Evolutionary conservation across 2,329 filamentous ascomycete species (phyloP).

Genomic region (Calonectria crousiana): DNA sequence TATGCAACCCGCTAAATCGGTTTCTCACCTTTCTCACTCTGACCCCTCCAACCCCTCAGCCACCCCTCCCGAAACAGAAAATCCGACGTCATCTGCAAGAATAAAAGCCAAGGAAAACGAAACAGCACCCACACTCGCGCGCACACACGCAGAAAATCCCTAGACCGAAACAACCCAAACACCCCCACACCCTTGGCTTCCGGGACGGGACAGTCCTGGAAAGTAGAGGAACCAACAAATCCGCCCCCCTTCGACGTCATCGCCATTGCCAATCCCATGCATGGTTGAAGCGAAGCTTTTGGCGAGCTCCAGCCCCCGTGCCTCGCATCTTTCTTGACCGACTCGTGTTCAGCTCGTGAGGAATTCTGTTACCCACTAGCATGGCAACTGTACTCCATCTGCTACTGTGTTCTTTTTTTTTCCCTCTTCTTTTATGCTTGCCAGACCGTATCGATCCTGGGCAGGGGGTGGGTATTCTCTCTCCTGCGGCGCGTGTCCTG

Average conservation of each 20-base stretch:
- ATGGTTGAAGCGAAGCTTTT: background rate
- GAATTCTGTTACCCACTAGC: slow-evolving; percentile 7
- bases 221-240: background rate
- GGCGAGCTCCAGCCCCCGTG: slow-evolving; percentile 3
- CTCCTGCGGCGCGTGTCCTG: background rate
- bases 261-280: background rate
- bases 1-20: slow-evolving; percentile 10
- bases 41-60: slow-evolving; percentile 12
- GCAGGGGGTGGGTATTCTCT: background rate
- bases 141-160: background rate
- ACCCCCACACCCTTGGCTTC: slow-evolving; percentile 9
- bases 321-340: background rate
- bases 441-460: background rate
- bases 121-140: slow-evolving; percentile 2
- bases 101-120: slow-evolving; percentile 11
- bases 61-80: slow-evolving; percentile 13
- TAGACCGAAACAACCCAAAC: background rate
- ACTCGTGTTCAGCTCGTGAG: background rate
- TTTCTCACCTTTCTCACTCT: slow-evolving; percentile 2
- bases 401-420: background rate
- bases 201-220: background rate
- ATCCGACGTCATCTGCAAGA: slow-evolving; percentile 20
- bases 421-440: background rate
- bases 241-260: slow-evolving; percentile 9
- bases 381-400: background rate